These are phyloP conservation scores for Rutstroemia sp. DNA, from an alignment of 2,329 filamentous ascomycete genomes.

Conservation along the genomic window DNA sequence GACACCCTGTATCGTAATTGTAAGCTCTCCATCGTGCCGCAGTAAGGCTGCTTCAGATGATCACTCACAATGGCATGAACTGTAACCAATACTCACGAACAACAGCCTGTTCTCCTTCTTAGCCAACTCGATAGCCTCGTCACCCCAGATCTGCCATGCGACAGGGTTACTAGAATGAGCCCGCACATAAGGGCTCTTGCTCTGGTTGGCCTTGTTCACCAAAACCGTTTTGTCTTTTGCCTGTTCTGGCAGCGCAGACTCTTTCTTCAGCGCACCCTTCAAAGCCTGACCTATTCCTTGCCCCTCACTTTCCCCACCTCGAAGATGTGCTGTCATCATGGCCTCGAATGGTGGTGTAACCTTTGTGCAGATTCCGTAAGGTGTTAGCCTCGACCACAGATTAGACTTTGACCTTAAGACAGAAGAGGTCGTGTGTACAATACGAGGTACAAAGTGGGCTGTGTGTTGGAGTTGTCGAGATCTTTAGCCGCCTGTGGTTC, in stretches of 20 bases:
- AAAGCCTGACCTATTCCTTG: constrained; percentile 22
- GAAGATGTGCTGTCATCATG: constrained; percentile 26
- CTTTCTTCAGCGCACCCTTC: constrained; percentile 13
- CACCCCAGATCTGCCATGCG: constrained; percentile 83
- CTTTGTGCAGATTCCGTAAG: neutral
- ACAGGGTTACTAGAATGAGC: constrained; percentile 76
- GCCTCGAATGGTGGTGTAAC: neutral
- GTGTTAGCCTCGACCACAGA: neutral
- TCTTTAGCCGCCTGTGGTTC: too few relatives aligned
- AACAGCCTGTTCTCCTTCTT: constrained; percentile 78
- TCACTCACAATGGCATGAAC: constrained; percentile 82
- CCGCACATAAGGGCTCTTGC: constrained; percentile 62
- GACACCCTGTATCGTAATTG: constrained; percentile 50
- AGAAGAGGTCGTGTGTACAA: neutral
- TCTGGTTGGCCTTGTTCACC: constrained; percentile 50
- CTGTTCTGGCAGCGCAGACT: constrained; percentile 7
- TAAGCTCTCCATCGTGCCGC: neutral
- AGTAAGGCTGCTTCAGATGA: neutral
- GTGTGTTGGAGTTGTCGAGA: too few relatives aligned
- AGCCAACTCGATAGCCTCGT: constrained; percentile 69
- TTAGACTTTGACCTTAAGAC: neutral
- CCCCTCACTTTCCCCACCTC: constrained; percentile 15
- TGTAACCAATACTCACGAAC: constrained; percentile 92
- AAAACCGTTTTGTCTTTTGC: constrained; percentile 28
- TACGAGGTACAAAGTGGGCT: too few relatives aligned